A percentile compares a stretch with the other conserved stretches of the same genome.
Evolutionary conservation across 2,329 filamentous ascomycete species (phyloP).

Genomic region (Aureobasidium sp.): DNA sequence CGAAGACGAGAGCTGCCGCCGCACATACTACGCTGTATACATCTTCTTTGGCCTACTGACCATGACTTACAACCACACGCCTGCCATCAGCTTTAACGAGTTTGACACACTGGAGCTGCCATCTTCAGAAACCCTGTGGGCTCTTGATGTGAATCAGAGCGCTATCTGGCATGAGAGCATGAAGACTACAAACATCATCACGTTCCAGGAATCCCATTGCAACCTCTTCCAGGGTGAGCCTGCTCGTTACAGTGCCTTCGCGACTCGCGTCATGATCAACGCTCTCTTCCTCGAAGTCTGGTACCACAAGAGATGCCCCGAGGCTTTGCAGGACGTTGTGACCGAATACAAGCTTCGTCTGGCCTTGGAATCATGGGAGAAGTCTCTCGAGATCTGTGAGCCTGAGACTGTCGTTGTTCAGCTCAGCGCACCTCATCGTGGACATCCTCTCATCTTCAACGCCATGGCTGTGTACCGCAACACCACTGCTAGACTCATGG

Average conservation of each 20-base stretch:
- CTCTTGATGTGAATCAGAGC: slow-evolving; percentile 71
- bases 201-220: slow-evolving; percentile 90
- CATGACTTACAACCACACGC: slow-evolving; percentile 94
- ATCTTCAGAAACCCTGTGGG: slow-evolving; percentile 92
- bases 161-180: slow-evolving; percentile 77
- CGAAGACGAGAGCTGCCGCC: slow-evolving; percentile 90
- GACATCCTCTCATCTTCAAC: slow-evolving; percentile 95
- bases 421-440: slow-evolving; percentile 88
- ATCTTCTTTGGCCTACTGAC: slow-evolving; percentile 97
- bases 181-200: slow-evolving; percentile 63
- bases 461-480: slow-evolving; percentile 96
- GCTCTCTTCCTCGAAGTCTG: slow-evolving; percentile 96
- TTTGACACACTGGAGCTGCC: slow-evolving; percentile 90
- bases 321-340: slow-evolving; percentile 92
- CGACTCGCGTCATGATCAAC: slow-evolving; percentile 97
- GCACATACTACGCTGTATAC: slow-evolving; percentile 97
- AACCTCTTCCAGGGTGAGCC: slow-evolving; percentile 90
- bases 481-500: slow-evolving; percentile 82
- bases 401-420: slow-evolving; percentile 82
- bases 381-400: slow-evolving; percentile 87
- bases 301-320: slow-evolving; percentile 98
- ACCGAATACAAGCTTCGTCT: slow-evolving; percentile 96
- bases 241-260: slow-evolving; percentile 90
- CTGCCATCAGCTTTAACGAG: slow-evolving; percentile 96
- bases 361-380: slow-evolving; percentile 97